phyloP scores from a whole-genome alignment of 257 asterid species.

The Salvia miltiorrhiza region DNA sequence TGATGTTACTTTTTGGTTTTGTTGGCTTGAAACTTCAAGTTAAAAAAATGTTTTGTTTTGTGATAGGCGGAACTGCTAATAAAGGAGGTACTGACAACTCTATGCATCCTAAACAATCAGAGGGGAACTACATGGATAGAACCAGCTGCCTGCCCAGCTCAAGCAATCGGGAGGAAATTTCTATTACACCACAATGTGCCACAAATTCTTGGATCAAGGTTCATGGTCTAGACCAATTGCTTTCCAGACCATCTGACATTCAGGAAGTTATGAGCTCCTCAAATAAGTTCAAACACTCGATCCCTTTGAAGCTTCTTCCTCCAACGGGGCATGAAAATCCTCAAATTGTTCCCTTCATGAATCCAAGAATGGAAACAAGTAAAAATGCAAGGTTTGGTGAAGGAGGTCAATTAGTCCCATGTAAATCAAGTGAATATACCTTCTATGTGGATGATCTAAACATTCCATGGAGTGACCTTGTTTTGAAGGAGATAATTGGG shows the following conservation, averaged over 20 bases:
- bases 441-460: slow-evolving; percentile 72
- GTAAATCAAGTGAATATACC: slow-evolving; percentile 43
- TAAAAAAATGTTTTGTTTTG: slow-evolving; percentile 5
- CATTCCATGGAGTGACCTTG: slow-evolving; percentile 92
- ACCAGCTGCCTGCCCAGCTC: slow-evolving; percentile 39
- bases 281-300: slow-evolving; percentile 34
- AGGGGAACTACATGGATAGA: slow-evolving; percentile 37
- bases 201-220: slow-evolving; percentile 57
- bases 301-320: slow-evolving; percentile 39
- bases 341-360: slow-evolving; percentile 37
- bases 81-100: slow-evolving; percentile 49
- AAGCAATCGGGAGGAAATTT: slow-evolving; percentile 48
- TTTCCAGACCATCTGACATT: slow-evolving; percentile 38
- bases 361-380: slow-evolving; percentile 36
- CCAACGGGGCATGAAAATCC: slow-evolving; percentile 37
- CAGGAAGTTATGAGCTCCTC: slow-evolving; percentile 37
- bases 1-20: not conserved
- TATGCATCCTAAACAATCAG: slow-evolving; percentile 39
- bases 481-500: slow-evolving; percentile 78
- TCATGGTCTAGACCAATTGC: slow-evolving; percentile 50
- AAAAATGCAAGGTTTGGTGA: slow-evolving; percentile 43
- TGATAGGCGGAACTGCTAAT: slow-evolving; percentile 39
- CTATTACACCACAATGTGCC: slow-evolving; percentile 35
- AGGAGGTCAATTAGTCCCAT: slow-evolving; percentile 43
- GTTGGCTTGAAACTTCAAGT: slow-evolving; percentile 8